A percentile compares a stretch with the other conserved stretches of the same genome.
These are phyloP conservation scores for Agastache rugosa DNA, from an alignment of 257 asterid genomes.

Conservation along the genomic window DNA sequence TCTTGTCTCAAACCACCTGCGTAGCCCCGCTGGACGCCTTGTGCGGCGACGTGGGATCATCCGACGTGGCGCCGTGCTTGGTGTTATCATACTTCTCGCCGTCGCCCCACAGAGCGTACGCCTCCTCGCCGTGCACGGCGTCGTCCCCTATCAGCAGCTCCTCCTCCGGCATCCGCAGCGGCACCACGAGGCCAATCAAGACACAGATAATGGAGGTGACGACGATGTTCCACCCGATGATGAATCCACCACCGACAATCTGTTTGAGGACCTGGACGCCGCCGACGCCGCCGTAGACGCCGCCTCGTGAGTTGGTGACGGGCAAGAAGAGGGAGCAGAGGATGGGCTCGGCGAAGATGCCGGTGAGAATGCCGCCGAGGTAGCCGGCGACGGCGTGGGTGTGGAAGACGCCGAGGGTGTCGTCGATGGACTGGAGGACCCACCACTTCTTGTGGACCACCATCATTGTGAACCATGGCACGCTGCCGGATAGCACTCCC, in stretches of 20 bases:
- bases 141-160: constrained; percentile 64
- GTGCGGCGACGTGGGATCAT: constrained; percentile 37
- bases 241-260: constrained; percentile 61
- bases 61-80: constrained; percentile 49
- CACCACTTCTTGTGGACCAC: constrained; percentile 60
- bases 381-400: constrained; percentile 73
- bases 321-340: constrained; percentile 64
- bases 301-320: constrained; percentile 66
- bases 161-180: constrained; percentile 72
- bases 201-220: constrained; percentile 61
- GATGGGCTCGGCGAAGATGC: constrained; percentile 63
- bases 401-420: constrained; percentile 75
- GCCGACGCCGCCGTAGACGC: constrained; percentile 61
- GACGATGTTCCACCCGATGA: constrained; percentile 70
- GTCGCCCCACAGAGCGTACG: constrained; percentile 76
- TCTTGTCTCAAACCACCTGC: constrained; percentile 38
- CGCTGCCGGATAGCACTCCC: constrained; percentile 71
- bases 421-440: constrained; percentile 67
- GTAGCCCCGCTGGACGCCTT: constrained; percentile 51
- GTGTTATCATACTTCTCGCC: constrained; percentile 67
- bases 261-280: constrained; percentile 62
- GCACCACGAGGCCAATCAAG: constrained; percentile 45
- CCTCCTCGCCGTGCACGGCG: constrained; percentile 80
- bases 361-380: constrained; percentile 69
- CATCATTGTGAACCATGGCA: constrained; percentile 83